Base-by-base conservation (phyloP, 805 yeast species). In the Hanseniaspora guilliermondii region DNA sequence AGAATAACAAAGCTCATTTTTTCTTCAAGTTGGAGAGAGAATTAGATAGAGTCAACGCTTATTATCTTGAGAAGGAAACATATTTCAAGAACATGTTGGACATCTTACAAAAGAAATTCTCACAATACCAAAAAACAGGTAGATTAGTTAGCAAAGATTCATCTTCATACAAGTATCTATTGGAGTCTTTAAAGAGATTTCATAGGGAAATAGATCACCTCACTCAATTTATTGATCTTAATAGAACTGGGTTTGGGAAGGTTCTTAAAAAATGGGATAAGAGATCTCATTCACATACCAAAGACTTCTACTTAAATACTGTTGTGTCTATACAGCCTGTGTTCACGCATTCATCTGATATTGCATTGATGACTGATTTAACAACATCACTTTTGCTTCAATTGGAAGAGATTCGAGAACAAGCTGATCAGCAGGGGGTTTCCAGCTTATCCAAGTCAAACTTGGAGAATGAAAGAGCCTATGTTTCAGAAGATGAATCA, bases 181-280 rank as follows among this genome's bases (percentile, higher is more conserved):
- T 87, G 63, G 95, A 88, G 61, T 94, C 91, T 17, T 85, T 89
- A 67, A 87, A 83, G 66, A 82, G 93, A 62, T 87, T 87, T 61
- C 83, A 94, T 53, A 85, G 88, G 60, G 97, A 93, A 67, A 71
- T 93, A 58, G 85, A 85, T 58, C 76, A 95, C 56, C 73, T 93
- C 27, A 96, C 93, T 65, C 97, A 91, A 67, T 93, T 86, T 69
- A 87, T 93, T 39, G 97, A 89, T 67, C 74, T 93, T 56, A 93
- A 93, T 65, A 96, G 89, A 63, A 87, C 95, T 0, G 98, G 98
- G 14, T 93, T 93, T 68, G 82, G 94, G 22, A 93, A 93, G 69
- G 97, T 87, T 30, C 77, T 93, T 62, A 93, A 93, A 67, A 93
- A 93, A 70, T 93, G 98, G 98, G 98, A 93, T 69, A 93, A 93